These are phyloP conservation scores for Telopea speciosissima DNA, from an alignment of 177 flowering plant species.

Conservation along the genomic window DNA sequence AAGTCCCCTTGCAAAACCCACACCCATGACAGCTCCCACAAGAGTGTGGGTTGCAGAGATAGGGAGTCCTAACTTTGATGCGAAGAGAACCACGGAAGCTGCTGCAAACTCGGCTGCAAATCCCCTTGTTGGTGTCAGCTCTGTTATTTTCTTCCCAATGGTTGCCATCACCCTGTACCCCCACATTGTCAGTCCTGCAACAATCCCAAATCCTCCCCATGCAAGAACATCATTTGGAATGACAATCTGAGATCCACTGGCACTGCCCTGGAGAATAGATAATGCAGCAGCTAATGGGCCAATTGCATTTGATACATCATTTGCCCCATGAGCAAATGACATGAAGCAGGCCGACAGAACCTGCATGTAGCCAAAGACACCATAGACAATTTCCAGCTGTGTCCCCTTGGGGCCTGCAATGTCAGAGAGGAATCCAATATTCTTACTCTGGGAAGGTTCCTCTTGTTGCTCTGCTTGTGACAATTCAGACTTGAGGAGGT, in stretches of 20 bases:
- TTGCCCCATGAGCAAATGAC: slow-evolving; percentile 97
- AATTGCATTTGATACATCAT: slow-evolving; percentile 91
- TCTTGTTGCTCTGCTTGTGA: slow-evolving; percentile 28
- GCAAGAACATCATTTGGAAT: slow-evolving; percentile 87
- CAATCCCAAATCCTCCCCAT: slow-evolving; percentile 98
- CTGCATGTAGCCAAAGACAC: slow-evolving; percentile 94
- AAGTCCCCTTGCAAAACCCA: slow-evolving; percentile 88
- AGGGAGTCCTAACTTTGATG: slow-evolving; percentile 87
- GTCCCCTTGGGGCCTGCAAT: slow-evolving; percentile 86
- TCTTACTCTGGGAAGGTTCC: slow-evolving; percentile 21
- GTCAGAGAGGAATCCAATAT: slow-evolving; percentile 59
- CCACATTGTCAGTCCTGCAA: slow-evolving; percentile 92
- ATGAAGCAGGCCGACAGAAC: slow-evolving; percentile 93
- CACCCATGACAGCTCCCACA: slow-evolving; percentile 98
- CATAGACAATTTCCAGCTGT: slow-evolving; percentile 79
- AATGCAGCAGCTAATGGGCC: slow-evolving; percentile 91
- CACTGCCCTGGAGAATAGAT: slow-evolving; percentile 70
- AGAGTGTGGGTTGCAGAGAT: slow-evolving; percentile 94
- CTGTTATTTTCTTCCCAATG: slow-evolving; percentile 93
- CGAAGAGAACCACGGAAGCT: slow-evolving; percentile 81
- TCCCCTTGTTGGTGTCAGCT: slow-evolving; percentile 89
- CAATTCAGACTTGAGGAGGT: slow-evolving; percentile 42
- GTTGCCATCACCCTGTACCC: slow-evolving; percentile 95
- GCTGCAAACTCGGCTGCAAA: slow-evolving; percentile 99
- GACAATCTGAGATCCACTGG: slow-evolving; percentile 51